Base-by-base conservation (phyloP, 331 rosid species). In the Malus hybrid region DNA sequence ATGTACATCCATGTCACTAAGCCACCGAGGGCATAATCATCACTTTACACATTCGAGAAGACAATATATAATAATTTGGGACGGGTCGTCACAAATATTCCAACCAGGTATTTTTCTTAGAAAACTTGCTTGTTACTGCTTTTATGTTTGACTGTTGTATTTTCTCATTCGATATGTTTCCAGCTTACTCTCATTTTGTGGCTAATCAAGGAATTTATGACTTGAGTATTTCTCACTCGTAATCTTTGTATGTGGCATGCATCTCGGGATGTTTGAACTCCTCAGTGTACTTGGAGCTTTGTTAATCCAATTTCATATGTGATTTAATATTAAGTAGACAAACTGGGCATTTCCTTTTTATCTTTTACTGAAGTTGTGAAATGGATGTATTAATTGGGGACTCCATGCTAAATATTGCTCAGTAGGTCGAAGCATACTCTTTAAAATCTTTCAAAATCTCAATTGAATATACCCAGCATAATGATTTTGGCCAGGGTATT, bases 141-240 rank as follows among this genome's bases (percentile, higher is more conserved):
- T 52, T n/a, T 31, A 20, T 59, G 22, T 34, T 56, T 32, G 14
- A 54, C 32, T 54, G 36, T 71, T 54, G 20, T 61, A 31, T 55
- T 39, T 39, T 39, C 44, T 39, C 44, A 46, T 70, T 11, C 18
- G 6, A 31, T 28, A 18, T 18, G 65, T 33, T 72, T 22, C 76
- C 55, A 55, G 10, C 64, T 14, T 54, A 16, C 36, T 39, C 52
- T 39, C 67, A 4, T 16, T 20, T 33, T 3, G 8, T 72, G 20
- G 29, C 36, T 31, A 28, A n/a, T 72, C 22, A 59, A 71, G 76
- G 54, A 72, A 72, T 72, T 46, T 34, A 22, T 34, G 76, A 57
- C 42, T 22, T 22, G 10, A 22, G 55, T 54, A 22, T 27, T 28
- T 62, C 36, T 62, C 4, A 62, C 66, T 28, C 19, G 18, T 62